These are phyloP conservation scores for Xylaria sp. DNA, from an alignment of 2,329 filamentous ascomycete species.

Conservation along the genomic window DNA sequence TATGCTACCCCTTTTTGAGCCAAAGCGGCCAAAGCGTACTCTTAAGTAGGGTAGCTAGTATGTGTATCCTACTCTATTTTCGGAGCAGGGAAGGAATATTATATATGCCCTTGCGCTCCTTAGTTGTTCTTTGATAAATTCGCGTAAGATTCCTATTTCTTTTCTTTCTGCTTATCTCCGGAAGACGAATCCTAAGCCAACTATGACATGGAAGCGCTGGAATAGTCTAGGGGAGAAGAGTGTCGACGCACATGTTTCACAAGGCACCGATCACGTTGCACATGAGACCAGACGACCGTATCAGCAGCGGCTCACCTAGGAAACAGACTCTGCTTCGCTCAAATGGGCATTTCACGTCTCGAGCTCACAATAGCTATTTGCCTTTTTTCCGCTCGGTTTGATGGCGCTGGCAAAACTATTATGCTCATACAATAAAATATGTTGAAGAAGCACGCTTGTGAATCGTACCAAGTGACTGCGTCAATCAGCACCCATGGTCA, in stretches of 20 bases:
- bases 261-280: not conserved
- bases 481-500: slow-evolving; percentile 16
- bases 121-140: too few relatives aligned
- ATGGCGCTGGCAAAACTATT: slow-evolving; percentile 1
- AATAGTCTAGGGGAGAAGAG: not conserved
- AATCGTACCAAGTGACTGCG: slow-evolving; percentile 17
- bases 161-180: not conserved
- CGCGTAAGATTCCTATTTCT: not conserved
- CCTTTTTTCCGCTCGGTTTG: not conserved
- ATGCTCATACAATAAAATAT: slow-evolving; percentile 11
- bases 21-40: not conserved
- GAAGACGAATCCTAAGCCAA: not conserved
- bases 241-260: not conserved
- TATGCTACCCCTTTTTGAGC: not conserved
- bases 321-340: not conserved
- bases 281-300: not conserved
- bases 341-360: not conserved
- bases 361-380: not conserved
- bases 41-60: not conserved
- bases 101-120: too few relatives aligned
- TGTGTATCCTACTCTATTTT: too few relatives aligned
- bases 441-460: not conserved
- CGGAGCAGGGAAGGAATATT: too few relatives aligned
- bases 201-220: not conserved
- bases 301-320: not conserved